A percentile compares a stretch with the other conserved stretches of the same genome.
Conservation (phyloP, 164 flowering plant genomes). For the Vitis amurensis region DNA sequence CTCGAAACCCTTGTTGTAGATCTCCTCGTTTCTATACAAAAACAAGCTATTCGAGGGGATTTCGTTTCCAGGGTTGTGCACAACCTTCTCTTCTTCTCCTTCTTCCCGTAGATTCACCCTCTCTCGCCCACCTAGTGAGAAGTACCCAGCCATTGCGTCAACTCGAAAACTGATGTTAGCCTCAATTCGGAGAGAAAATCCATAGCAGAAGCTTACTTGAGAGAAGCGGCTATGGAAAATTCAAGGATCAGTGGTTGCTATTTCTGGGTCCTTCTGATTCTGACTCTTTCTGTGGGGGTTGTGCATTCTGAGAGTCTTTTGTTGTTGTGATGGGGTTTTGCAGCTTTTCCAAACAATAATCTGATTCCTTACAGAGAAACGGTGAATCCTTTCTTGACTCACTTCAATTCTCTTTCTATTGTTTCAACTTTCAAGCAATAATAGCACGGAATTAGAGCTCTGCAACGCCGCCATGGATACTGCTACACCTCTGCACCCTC, state of each 20-base stretch:
- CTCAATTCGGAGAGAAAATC: conserved; percentile 37
- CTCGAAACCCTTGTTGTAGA: conserved; percentile 53
- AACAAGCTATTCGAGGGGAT: conserved; percentile 26
- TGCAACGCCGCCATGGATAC: conserved; percentile 81
- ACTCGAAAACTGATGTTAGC: conserved; percentile 14
- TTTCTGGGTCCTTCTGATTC: conserved; percentile 5
- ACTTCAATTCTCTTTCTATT: conserved; percentile 9
- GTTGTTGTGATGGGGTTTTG: conserved; percentile 4
- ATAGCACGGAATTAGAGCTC: conserved; percentile 63
- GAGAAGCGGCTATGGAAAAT: too few relatives aligned
- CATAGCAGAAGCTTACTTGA: conserved; percentile 31
- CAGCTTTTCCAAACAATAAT: conserved; percentile 13
- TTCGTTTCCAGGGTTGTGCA: conserved; percentile 5
- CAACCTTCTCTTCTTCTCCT: conserved; percentile 1
- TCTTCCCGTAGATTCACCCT: conserved; percentile 5
- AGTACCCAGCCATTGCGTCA: conserved; percentile 58
- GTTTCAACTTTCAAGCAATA: conserved; percentile 30
- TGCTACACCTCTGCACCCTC: conserved; percentile 14
- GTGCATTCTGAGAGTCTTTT: not conserved
- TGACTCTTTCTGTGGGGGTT: conserved; percentile 1
- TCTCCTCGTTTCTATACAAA: conserved; percentile 47
- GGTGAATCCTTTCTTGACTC: not conserved
- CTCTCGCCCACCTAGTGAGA: conserved; percentile 42
- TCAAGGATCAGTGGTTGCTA: not conserved
- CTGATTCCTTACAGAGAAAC: not conserved